phyloP scores from a whole-genome alignment of 371 early-diverging fungal genomes.

The Chytridium lagenaria region DNA sequence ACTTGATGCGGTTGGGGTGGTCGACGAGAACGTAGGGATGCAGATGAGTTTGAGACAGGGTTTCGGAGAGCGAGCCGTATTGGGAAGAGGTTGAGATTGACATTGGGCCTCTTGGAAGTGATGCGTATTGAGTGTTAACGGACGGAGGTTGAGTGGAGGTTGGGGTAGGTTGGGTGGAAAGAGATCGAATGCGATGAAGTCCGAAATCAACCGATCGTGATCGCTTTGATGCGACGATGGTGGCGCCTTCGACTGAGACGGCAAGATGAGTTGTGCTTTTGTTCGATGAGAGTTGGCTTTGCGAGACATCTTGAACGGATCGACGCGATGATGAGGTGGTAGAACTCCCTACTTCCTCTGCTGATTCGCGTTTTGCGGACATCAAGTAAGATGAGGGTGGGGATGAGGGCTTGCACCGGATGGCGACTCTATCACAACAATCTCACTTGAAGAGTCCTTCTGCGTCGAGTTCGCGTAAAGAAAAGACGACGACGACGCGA shows the following conservation, averaged over 20 bases:
- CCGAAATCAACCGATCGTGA: slow-evolving; percentile 39
- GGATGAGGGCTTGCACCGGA: slow-evolving; percentile 3
- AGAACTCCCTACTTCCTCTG: not conserved
- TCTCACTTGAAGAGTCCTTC: not conserved
- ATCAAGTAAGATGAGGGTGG: not conserved
- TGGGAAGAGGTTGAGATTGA: too few species aligned
- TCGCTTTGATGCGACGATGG: slow-evolving; percentile 9
- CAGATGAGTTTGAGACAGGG: not conserved
- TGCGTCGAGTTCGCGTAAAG: not conserved
- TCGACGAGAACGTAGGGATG: not conserved
- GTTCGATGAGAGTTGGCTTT: not conserved
- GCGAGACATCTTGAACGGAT: not conserved
- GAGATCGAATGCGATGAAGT: slow-evolving; percentile 15
- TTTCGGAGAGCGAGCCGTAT: not conserved
- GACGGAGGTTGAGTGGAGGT: not conserved
- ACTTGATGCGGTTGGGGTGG: slow-evolving; percentile 36
- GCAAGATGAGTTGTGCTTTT: not conserved
- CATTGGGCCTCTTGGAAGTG: too few species aligned
- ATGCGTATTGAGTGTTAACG: not conserved
- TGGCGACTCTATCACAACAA: not conserved
- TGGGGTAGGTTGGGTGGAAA: slow-evolving; percentile 1
- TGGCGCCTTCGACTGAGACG: not conserved
- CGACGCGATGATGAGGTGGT: not conserved
- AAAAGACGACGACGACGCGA: not conserved
- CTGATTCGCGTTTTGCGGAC: not conserved